Evolutionary conservation across 768 basidiomycete genomes (phyloP), one percentile per base, ranked within the genome.

Genomic region (Lactifluus hygrophoroides): DNA sequence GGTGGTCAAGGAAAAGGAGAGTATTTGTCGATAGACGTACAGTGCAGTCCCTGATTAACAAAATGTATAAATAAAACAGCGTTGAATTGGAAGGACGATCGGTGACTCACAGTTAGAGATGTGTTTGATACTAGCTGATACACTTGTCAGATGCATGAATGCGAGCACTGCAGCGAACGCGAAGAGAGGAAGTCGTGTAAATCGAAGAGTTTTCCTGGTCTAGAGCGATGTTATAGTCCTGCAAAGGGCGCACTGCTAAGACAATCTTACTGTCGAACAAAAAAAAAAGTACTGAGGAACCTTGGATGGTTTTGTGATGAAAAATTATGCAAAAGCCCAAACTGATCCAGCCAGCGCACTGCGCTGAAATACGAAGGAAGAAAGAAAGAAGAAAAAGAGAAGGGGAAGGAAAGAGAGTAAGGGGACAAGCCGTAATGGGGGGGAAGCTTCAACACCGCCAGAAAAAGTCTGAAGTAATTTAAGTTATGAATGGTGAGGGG

Each of bases 311-410:
- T 25, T 40, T 13, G 56, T 54, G 34, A 37, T 46, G 13, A 14
- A 37, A 28, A 40, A 14, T 44, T 44, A 50, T 53, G 16, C 46
- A 5, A 44, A 17, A 25, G 8, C 16, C 16, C 5, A 35, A 58
- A 35, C 14, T 52, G 11, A 42, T n/a, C 57, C 35, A 48, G 52
- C n/a, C 53, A 55, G 57, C 61, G 61, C 58, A 21, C 61, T 11
- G 57, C 61, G 43, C 57, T 40, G 48, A 49, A 45, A 13, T 34
- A 30, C 5, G 5, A 56, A 52, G 28, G 23, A 25, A 8, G 23
- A 21, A 13, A 19, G n/a, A n/a, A 2, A 13, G 3, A 14, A 32
- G 27, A 14, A 6, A 35, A 37, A 16, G 25, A 32, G 3, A 40
- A 27, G 38, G 8, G 3, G 35, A 37, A 45, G 19, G 14, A 50